Base-by-base conservation (phyloP, 2,329 filamentous ascomycete genomes). In the Colletotrichum sojae region DNA sequence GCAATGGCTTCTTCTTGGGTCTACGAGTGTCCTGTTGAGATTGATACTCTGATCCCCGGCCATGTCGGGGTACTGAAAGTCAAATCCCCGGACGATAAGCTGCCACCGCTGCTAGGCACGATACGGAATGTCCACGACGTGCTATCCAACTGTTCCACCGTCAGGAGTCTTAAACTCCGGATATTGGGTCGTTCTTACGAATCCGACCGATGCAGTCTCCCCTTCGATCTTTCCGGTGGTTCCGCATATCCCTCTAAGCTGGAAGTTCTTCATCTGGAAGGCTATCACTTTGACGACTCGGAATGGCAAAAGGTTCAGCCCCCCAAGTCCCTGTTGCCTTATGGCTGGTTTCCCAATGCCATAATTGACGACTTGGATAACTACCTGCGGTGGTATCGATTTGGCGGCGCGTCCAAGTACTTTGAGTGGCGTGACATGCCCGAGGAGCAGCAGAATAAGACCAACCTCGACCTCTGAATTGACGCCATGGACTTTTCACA, bases 101-200 rank as follows among this genome's bases (percentile, higher is more conserved):
- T 8, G 31, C 31, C 31, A 15, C 22, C 40, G 12, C 40, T 22
- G 13, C 40, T 57, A 6, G 36, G 10, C 16, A 46, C 55, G 36
- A 48, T 57, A 40, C 55, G 18, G 15, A 39, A 57, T 18, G 22
- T 57, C 22, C 55, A 57, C 40, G 20, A 57, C 25, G 15, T 46
- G 15, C 39, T 57, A 1, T 25, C 12, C 55, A 57, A 31, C 10
- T 46, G 55, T 39, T 25, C 39, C 39, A 46, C 8, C n/a, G 3
- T 57, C 16, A 57, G 46, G 22, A 57, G 39, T n/a, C 40, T 57
- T n/a, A 57, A 57, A 9, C 39, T 57, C 12, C 55, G 55, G 22
- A 27, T 16, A 20, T 48, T 12, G 40, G 55, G 13, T 46, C 10
- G 55, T 46, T 16, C 39, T 6, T 15, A 13, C 22, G 15, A 18